Evolutionary conservation across 306 rosid genomes (phyloP), one percentile per base, ranked within the genome.

Genomic region (Castanopsis chinensis): DNA sequence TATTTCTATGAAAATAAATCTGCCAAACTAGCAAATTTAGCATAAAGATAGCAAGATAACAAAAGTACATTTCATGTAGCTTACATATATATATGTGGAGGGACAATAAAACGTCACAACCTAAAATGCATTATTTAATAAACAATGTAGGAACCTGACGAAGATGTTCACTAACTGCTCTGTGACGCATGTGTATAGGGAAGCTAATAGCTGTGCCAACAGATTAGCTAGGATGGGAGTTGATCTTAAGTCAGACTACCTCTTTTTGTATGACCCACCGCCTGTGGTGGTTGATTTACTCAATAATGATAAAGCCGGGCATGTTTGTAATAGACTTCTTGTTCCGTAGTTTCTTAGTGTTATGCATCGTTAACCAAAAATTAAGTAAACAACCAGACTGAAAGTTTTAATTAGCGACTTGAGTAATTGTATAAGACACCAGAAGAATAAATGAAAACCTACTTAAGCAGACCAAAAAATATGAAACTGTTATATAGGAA

Each of bases 51-150:
- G 53, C 17, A 49, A 49, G 53, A 49, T 13, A 49, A 10, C 53
- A 18, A 15, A 71, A 19, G 3, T 41, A 8, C 11, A 41, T 41
- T 7, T 33, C 4, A 35, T 20, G 18, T 37, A 35, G 30, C 73
- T 69, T 17, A 8, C 2, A 37, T 33, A 12, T 14, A 33, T 14
- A n/a, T 0, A 41, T 3, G 53, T 49, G 53, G 11, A 49, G 35
- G 6, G 33, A 73, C 54, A 71, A 49, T 7, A 64, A 74, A 74
- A 77, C 9, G 37, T 75, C 52, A 79, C 67, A 64, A 73, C 72
- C 60, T 76, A 71, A 25, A 64, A 71, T 74, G 67, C 56, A 65
- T 57, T 56, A 69, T 67, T 10, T 37, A 37, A 37, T 7, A 7
- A 37, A 37, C 11, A 37, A 8, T 3, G 3, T 0, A 37, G 45